Base-by-base conservation (phyloP, 2,329 filamentous ascomycete species). In the Amylocarpus encephaloides region DNA sequence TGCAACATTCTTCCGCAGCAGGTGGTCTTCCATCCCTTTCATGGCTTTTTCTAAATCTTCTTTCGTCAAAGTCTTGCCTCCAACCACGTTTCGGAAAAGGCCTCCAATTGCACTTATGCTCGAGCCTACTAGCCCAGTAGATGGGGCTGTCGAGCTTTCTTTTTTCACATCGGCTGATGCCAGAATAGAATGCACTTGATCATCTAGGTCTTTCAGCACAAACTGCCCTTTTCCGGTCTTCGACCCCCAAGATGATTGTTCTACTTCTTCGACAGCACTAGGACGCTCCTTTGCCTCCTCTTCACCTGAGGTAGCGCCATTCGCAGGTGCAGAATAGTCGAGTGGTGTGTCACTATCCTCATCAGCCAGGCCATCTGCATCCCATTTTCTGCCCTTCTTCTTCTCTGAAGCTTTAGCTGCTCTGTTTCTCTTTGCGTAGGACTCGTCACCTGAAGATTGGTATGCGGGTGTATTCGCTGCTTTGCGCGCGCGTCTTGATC, bases 1-100 rank as follows among this genome's bases (percentile, higher is more conserved):
- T 0, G 93, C 93, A 26, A 98, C 91, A 63, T 98, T 98, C 75
- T 98, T 98, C 71, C 86, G 84, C 52, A 98, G 71, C 6, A 98
- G 75, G 67, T 97, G 92, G 50, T 95, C 89, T 66, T 96, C 89
- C 89, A 98, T 96, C 30, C 86, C 87, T 70, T 92, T 93, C 72
- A 98, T 83, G 1, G 93, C 88, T 67, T 94, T 95, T 55, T 89
- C 86, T 18, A 98, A 77, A 64, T 97, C 92, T 57, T 86, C 81
- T 67, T 90, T 88, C 1, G 89, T 94, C 63, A 98, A 72, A 0
- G 85, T 88, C 74, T 96, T 96, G 56, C 94, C 93, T 48, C 93
- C 93, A 0, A 98, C 86, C 35, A 98, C 86, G 65, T 96, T 97
- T 58, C 89, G 83, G 74, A 98, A 95, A 50, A 97, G 79, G 15